Conservation (phyloP, 306 rosid species). For the Corylus heterophylla region DNA sequence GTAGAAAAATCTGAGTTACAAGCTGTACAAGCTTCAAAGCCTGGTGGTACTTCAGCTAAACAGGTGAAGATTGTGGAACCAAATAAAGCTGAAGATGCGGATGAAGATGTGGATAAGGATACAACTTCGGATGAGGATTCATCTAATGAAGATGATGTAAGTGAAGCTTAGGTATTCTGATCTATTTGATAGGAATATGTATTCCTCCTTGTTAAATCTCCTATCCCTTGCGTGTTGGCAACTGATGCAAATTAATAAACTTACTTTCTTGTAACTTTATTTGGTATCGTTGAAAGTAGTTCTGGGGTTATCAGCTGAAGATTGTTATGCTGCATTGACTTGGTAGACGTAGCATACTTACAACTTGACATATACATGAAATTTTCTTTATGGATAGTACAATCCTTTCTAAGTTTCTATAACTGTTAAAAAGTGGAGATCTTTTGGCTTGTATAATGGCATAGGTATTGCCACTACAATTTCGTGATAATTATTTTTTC, state of each 20-base stretch:
- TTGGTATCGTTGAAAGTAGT: background rate
- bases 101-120: constrained; percentile 30
- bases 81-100: constrained; percentile 29
- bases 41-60: constrained; percentile 24
- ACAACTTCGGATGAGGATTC: constrained; percentile 42
- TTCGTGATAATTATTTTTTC: background rate
- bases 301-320: background rate
- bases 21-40: constrained; percentile 27
- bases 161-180: constrained; percentile 26
- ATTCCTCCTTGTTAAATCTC: background rate
- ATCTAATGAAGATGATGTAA: constrained; percentile 42
- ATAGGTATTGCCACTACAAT: background rate
- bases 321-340: background rate
- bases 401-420: background rate
- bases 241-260: background rate
- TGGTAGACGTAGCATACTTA: background rate
- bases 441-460: background rate
- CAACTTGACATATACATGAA: background rate
- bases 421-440: background rate
- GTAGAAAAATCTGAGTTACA: constrained; percentile 28
- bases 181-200: background rate
- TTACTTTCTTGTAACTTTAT: background rate
- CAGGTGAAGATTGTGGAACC: constrained; percentile 37
- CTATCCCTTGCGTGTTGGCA: background rate
- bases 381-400: background rate